These are phyloP conservation scores for Taphrina sp. DNA, from an alignment of 1,139 yeast species.

Conservation along the genomic window DNA sequence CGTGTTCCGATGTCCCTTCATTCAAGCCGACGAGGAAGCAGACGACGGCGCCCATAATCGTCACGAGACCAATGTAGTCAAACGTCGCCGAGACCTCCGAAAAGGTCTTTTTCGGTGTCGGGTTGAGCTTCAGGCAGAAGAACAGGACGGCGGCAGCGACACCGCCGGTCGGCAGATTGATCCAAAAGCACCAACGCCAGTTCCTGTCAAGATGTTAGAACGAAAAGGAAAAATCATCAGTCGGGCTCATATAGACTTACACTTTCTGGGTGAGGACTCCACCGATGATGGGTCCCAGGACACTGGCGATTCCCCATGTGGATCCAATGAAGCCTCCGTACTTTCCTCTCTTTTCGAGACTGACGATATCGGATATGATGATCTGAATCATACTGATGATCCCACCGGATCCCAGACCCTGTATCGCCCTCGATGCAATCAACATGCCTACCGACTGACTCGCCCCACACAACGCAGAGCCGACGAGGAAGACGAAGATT, in stretches of 20 bases:
- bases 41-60: conserved; percentile 50
- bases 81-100: conserved; percentile 48
- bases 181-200: conserved; percentile 80
- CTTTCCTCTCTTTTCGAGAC: conserved; percentile 58
- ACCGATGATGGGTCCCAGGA: conserved; percentile 66
- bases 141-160: conserved; percentile 51
- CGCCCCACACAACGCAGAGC: conserved; percentile 61
- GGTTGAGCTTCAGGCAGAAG: conserved; percentile 55
- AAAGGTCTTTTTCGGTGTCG: conserved; percentile 50
- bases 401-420: conserved; percentile 75
- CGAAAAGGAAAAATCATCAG: conserved; percentile 72
- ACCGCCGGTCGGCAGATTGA: conserved; percentile 69
- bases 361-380: conserved; percentile 60
- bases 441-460: conserved; percentile 59
- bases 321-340: conserved; percentile 53
- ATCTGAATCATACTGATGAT: conserved; percentile 60
- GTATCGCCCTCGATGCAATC: conserved; percentile 67
- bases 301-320: conserved; percentile 57
- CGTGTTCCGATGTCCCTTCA: conserved; percentile 51
- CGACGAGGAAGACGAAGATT: conserved; percentile 58
- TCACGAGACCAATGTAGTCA: conserved; percentile 53
- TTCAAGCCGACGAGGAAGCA: conserved; percentile 53
- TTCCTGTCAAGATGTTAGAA: conserved; percentile 53
- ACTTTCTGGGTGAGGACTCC: conserved; percentile 59
- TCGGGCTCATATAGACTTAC: no score